A percentile compares a stretch with the other conserved stretches of the same genome.
Conservation (phyloP, 2,329 filamentous ascomycete species). For the Colletotrichum sansevieriae region DNA sequence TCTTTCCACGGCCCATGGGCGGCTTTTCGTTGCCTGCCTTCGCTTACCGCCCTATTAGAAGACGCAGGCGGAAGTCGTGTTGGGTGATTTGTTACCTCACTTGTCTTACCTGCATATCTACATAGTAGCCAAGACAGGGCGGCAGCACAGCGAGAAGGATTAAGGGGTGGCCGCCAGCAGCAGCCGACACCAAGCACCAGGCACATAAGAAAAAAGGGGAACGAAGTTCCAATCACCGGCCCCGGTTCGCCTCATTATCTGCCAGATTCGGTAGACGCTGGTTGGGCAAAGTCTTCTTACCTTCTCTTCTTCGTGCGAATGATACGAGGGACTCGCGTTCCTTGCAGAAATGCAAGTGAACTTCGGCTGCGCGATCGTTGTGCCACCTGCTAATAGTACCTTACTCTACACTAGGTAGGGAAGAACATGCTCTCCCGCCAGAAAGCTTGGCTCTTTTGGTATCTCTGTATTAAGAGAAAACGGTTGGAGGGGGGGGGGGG, state of each 20-base stretch:
- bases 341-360: background rate
- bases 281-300: conserved; percentile 72
- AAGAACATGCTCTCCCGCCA: background rate
- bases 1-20: conserved; percentile 24
- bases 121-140: background rate
- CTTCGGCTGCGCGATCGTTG: background rate
- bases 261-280: conserved; percentile 62
- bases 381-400: background rate
- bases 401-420: too few relatives aligned
- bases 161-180: background rate
- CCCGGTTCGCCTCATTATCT: conserved; percentile 25
- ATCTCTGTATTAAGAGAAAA: too few relatives aligned
- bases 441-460: conserved; percentile 6
- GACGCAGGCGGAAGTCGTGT: too few relatives aligned
- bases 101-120: too few relatives aligned
- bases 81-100: too few relatives aligned
- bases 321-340: background rate
- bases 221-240: conserved; percentile 12
- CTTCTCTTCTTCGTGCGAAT: conserved; percentile 56
- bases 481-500: too few relatives aligned
- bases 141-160: background rate
- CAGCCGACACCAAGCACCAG: background rate
- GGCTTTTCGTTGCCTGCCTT: background rate
- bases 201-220: background rate
- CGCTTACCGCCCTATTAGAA: too few relatives aligned